phyloP scores from a whole-genome alignment of 2,329 filamentous ascomycete species.

The Chaetomium strumarium region DNA sequence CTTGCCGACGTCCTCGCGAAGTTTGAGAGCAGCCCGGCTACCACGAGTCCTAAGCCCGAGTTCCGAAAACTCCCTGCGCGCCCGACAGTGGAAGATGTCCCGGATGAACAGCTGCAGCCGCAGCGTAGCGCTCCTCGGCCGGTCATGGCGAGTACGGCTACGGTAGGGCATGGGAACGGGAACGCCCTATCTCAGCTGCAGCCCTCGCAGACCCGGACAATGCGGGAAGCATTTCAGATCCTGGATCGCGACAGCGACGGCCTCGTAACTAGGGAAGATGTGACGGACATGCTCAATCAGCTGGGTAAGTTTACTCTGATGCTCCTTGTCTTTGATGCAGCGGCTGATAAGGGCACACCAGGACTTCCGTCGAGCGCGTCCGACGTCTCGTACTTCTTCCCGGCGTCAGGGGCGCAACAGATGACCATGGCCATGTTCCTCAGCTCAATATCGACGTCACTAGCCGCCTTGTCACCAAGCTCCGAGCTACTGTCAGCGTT shows the following conservation, averaged over 20 bases:
- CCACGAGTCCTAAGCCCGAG: conserved; percentile 36
- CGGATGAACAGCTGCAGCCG: conserved; percentile 6
- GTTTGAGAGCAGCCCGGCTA: conserved; percentile 34
- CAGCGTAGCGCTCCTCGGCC: conserved; percentile 13
- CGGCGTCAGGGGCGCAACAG: conserved; percentile 61
- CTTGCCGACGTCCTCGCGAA: conserved; percentile 43
- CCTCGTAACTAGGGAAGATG: conserved; percentile 71
- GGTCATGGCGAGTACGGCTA: conserved; percentile 4
- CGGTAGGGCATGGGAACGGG: conserved; percentile 34
- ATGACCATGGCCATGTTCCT: conserved; percentile 83
- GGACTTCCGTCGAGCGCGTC: conserved; percentile 67
- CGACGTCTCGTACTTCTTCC: conserved; percentile 78
- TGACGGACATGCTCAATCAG: conserved; percentile 81
- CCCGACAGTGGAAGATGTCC: conserved; percentile 12
- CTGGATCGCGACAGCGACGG: conserved; percentile 87
- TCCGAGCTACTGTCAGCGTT: conserved; percentile 84
- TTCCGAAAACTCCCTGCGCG: conserved; percentile 34
- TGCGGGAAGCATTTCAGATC: conserved; percentile 91
- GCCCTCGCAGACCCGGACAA: conserved; percentile 73
- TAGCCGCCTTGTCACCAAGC: conserved; percentile 69
- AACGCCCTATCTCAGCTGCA: conserved; percentile 67
- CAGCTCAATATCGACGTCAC: conserved; percentile 68
- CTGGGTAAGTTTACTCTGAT: conserved; percentile 50
- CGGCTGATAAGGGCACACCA: conserved; percentile 28
- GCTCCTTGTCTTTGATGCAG: not conserved